Evolutionary conservation across 257 asterid genomes (phyloP).

Genomic region (Misopates orontium): DNA sequence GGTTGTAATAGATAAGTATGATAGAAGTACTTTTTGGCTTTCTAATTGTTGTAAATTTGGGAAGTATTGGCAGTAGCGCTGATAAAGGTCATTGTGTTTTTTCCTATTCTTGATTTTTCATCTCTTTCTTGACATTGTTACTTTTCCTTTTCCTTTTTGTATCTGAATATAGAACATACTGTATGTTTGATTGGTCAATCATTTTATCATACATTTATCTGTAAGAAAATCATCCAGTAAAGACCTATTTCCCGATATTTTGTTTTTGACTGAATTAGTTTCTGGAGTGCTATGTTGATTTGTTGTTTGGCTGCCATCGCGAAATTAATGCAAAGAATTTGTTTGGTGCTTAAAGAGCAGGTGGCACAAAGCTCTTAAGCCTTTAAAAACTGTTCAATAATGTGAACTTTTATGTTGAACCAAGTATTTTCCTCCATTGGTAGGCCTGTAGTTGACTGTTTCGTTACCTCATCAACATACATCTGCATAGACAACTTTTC

Average conservation of each 20-base stretch:
- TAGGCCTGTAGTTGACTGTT: not conserved
- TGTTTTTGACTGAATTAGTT: not conserved
- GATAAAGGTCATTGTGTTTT: no score
- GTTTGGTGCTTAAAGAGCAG: constrained; percentile 9
- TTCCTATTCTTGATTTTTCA: not conserved
- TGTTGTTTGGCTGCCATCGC: not conserved
- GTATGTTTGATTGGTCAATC: not conserved
- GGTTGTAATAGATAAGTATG: not conserved
- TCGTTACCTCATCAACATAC: not conserved
- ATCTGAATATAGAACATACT: not conserved
- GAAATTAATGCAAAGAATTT: not conserved
- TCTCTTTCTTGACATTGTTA: not conserved
- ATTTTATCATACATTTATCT: not conserved
- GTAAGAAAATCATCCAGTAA: not conserved
- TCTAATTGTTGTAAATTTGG: no score
- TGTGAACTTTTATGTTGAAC: not conserved
- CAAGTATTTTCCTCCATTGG: not conserved
- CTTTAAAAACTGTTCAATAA: not conserved
- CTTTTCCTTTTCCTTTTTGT: not conserved
- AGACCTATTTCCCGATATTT: not conserved
- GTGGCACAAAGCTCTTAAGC: not conserved
- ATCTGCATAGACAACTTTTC: not conserved
- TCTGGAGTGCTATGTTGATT: not conserved
- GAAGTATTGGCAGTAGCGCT: no score
- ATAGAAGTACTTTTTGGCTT: not conserved